A percentile compares a stretch with the other conserved stretches of the same genome.
phyloP scores from a whole-genome alignment of 2,329 filamentous ascomycete species.

The Diaporthe sp. region DNA sequence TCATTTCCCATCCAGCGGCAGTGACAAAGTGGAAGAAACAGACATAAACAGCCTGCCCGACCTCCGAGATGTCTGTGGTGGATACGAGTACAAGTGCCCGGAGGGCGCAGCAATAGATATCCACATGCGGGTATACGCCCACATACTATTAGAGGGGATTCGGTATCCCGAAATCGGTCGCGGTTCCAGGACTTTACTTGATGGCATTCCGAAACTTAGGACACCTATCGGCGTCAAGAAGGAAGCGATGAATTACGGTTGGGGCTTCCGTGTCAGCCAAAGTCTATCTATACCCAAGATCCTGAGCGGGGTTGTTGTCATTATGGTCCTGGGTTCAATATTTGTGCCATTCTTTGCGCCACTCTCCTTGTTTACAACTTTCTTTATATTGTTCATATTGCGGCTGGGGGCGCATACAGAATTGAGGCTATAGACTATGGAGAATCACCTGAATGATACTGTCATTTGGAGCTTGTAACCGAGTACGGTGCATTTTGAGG shows the following conservation, averaged over 20 bases:
- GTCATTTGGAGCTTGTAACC: too few relatives aligned
- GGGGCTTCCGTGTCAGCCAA: background rate
- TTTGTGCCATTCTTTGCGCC: background rate
- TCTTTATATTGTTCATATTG: background rate
- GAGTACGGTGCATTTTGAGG: too few relatives aligned
- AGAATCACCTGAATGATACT: too few relatives aligned
- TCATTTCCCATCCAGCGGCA: background rate
- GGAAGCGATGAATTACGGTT: background rate
- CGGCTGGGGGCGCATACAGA: background rate
- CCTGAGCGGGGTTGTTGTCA: background rate
- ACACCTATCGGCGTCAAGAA: background rate
- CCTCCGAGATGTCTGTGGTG: background rate
- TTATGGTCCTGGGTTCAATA: background rate
- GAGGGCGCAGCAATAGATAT: background rate
- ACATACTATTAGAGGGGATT: background rate
- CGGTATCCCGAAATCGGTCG: slow-evolving; percentile 2
- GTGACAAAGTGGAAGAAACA: background rate
- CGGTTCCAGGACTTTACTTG: background rate
- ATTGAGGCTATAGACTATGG: background rate
- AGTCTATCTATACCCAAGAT: slow-evolving; percentile 3
- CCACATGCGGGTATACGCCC: background rate
- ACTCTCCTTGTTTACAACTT: background rate
- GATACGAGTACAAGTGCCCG: background rate
- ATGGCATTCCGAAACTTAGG: background rate
- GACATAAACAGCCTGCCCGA: background rate